These are phyloP conservation scores for Saturnispora sanitii DNA, from an alignment of 805 yeast species.

Conservation along the genomic window DNA sequence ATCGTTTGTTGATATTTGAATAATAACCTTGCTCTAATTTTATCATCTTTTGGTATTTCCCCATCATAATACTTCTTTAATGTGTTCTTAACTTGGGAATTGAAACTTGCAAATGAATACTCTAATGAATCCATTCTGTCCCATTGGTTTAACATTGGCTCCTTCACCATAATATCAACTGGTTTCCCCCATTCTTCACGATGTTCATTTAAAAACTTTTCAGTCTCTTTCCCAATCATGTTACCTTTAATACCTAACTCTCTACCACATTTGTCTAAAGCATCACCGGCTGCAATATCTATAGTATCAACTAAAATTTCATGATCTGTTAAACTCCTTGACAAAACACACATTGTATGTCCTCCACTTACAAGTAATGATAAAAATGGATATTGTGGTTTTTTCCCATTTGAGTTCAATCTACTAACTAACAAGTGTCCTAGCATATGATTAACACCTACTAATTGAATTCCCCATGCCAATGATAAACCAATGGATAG, in stretches of 20 bases:
- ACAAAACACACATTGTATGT: constrained; percentile 78
- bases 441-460: constrained; percentile 95
- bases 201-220: constrained; percentile 36
- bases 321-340: constrained; percentile 53
- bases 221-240: constrained; percentile 82
- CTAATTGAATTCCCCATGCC: constrained; percentile 66
- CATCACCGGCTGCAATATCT: constrained; percentile 91
- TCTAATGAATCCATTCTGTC: constrained; percentile 36
- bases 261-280: constrained; percentile 87
- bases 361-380: constrained; percentile 87
- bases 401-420: constrained; percentile 31
- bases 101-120: constrained; percentile 74
- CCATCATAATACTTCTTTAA: constrained; percentile 19
- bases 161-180: constrained; percentile 27
- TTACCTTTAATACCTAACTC: constrained; percentile 70
- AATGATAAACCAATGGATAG: constrained; percentile 75
- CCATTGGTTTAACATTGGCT: constrained; percentile 43
- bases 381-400: constrained; percentile 55
- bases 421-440: constrained; percentile 77
- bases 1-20: constrained; percentile 52
- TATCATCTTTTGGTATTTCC: constrained; percentile 14
- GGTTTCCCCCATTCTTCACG: constrained; percentile 25
- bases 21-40: constrained; percentile 38
- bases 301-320: constrained; percentile 62
- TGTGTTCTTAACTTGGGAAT: constrained; percentile 22